Conservation (phyloP, 768 basidiomycete genomes). For the Leucosporidium creatinivorum region DNA sequence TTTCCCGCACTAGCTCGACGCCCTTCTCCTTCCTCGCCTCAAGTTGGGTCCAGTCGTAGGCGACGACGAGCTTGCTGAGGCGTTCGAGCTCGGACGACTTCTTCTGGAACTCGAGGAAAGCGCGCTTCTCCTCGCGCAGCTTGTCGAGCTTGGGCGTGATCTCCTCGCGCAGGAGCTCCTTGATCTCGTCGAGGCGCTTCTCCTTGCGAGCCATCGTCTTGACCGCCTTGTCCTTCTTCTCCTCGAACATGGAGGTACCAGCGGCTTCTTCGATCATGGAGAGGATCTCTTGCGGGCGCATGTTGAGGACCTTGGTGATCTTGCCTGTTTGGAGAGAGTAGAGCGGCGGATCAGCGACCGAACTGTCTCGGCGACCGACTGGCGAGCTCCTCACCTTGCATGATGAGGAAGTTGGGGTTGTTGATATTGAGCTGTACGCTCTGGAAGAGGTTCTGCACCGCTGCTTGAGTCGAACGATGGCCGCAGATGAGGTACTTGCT, state of each 20-base stretch:
- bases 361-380: background rate
- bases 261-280: slow-evolving; percentile 99
- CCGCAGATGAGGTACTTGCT: slow-evolving; percentile 95
- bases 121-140: slow-evolving; percentile 77
- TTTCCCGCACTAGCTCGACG: slow-evolving; percentile 37
- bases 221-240: slow-evolving; percentile 90
- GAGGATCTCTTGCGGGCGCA: slow-evolving; percentile 94
- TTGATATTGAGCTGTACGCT: slow-evolving; percentile 98
- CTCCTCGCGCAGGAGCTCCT: slow-evolving; percentile 70
- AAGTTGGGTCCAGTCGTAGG: slow-evolving; percentile 68
- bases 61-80: slow-evolving; percentile 68
- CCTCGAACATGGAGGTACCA: slow-evolving; percentile 98
- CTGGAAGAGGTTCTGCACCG: slow-evolving; percentile 85
- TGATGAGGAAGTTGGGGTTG: slow-evolving; percentile 98
- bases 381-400: slow-evolving; percentile 62
- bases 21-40: slow-evolving; percentile 39
- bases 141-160: slow-evolving; percentile 91
- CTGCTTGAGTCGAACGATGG: slow-evolving; percentile 79
- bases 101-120: slow-evolving; percentile 85
- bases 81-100: slow-evolving; percentile 77
- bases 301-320: slow-evolving; percentile 97
- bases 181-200: slow-evolving; percentile 86
- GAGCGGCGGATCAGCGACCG: background rate
- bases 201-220: slow-evolving; percentile 97
- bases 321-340: slow-evolving; percentile 43